Percentiles rank a stretch among this genome's conserved stretches.
These are phyloP conservation scores for Favolaschia claudopus DNA, from an alignment of 768 basidiomycete species.

Conservation along the genomic window DNA sequence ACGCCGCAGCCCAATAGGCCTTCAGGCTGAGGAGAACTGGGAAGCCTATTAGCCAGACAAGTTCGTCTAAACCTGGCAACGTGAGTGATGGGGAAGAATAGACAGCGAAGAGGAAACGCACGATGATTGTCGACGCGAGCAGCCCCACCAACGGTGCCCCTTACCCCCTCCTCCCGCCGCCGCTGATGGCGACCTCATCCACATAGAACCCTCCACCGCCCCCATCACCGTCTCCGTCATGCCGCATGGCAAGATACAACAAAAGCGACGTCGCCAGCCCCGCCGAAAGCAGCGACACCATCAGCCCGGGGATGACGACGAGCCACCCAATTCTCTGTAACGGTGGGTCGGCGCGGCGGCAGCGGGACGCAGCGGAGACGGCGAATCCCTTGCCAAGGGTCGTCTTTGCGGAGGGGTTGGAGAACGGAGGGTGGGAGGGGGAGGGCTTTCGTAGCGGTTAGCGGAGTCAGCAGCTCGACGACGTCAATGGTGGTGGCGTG, in stretches of 20 bases:
- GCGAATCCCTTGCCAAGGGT: slow-evolving; percentile 7
- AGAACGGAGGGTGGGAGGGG: slow-evolving; percentile 17
- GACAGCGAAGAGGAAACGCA: neutral
- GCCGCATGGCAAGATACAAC: slow-evolving; percentile 5
- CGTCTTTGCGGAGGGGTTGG: slow-evolving; percentile 26
- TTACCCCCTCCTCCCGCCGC: no score
- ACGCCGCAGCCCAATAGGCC: slow-evolving; percentile 17
- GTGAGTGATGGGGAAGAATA: neutral
- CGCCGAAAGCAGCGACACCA: slow-evolving; percentile 16
- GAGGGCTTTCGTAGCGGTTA: slow-evolving; percentile 1
- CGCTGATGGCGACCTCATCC: no score
- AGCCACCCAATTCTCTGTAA: slow-evolving; percentile 15
- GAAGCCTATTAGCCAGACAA: slow-evolving; percentile 11
- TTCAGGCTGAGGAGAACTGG: slow-evolving; percentile 21
- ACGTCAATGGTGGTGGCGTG: slow-evolving; percentile 14
- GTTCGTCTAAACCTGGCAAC: slow-evolving; percentile 1
- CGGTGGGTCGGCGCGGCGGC: neutral
- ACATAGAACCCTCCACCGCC: slow-evolving; percentile 15
- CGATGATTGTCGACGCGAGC: slow-evolving; percentile 14
- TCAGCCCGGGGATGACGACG: slow-evolving; percentile 20
- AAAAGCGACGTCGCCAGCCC: slow-evolving; percentile 10
- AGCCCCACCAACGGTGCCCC: slow-evolving; percentile 14
- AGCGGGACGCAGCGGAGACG: neutral
- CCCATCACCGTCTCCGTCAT: neutral
- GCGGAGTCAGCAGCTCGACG: neutral